Percentiles rank a stretch among this genome's conserved stretches.
Conservation (phyloP, 768 basidiomycete species). For the Chalciporus pseudorubinellus region DNA sequence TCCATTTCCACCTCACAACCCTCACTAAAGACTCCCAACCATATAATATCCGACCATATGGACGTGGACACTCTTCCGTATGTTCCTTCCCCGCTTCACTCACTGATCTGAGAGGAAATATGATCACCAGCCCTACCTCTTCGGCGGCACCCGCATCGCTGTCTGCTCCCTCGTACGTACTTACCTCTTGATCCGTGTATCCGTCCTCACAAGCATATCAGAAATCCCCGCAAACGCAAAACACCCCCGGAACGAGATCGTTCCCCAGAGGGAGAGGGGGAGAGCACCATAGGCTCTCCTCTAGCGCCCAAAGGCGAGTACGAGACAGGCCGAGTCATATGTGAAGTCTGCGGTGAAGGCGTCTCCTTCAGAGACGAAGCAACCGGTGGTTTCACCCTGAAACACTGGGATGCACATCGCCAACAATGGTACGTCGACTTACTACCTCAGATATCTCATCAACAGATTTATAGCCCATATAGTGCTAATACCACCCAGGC, state of each 20-base stretch:
- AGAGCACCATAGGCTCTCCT: constrained; percentile 9
- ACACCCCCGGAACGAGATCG: constrained; percentile 26
- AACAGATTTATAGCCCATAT: constrained; percentile 6
- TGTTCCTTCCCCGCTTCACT: constrained; percentile 3
- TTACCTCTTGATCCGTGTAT: constrained; percentile 16
- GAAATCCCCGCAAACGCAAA: constrained; percentile 42
- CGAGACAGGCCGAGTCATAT: constrained; percentile 61
- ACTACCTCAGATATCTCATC: constrained; percentile 3
- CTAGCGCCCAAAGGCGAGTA: constrained; percentile 49
- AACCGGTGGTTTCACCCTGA: constrained; percentile 60
- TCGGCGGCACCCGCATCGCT: constrained; percentile 16
- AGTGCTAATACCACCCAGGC: constrained; percentile 33
- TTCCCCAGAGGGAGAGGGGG: constrained; percentile 15
- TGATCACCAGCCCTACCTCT: constrained; percentile 10
- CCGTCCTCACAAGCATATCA: constrained; percentile 15
- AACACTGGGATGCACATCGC: constrained; percentile 70
- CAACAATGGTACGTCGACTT: constrained; percentile 48
- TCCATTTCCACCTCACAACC: background rate
- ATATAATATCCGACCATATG: constrained; percentile 18
- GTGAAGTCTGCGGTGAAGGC: constrained; percentile 57
- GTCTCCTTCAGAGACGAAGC: constrained; percentile 68
- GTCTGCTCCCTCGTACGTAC: constrained; percentile 20
- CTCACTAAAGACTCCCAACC: background rate
- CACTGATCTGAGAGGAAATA: constrained; percentile 17
- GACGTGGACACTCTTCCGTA: constrained; percentile 19